Evolutionary conservation across 345 rosid species (phyloP).

Genomic region (Corchorus olitorius): DNA sequence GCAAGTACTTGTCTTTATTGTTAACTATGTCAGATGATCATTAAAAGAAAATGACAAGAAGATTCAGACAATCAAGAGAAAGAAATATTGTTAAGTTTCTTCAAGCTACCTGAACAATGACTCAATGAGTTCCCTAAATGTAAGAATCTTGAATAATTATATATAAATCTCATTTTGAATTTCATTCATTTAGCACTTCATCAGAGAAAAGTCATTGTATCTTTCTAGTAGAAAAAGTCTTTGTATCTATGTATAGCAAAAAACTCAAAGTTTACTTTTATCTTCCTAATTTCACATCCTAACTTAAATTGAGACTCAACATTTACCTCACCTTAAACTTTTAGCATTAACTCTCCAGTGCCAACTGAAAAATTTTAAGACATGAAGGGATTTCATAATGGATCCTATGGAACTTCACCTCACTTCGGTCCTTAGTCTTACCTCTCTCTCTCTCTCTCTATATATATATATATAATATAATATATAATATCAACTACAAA

Average conservation of each 20-base stretch:
- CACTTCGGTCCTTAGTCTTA: background rate
- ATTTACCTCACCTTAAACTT: background rate
- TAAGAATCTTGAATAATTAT: background rate
- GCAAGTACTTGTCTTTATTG: background rate
- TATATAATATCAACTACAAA: background rate
- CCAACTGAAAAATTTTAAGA: background rate
- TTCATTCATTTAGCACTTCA: background rate
- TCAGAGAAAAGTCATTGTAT: background rate
- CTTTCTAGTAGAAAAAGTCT: background rate
- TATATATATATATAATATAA: background rate
- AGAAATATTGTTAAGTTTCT: background rate
- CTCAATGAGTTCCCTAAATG: background rate
- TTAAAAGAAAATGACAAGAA: background rate
- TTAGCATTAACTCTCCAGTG: background rate
- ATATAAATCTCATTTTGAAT: background rate
- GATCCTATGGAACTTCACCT: background rate
- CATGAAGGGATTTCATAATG: background rate
- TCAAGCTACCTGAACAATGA: background rate
- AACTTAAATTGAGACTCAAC: background rate
- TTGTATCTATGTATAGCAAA: background rate
- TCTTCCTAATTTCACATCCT: background rate
- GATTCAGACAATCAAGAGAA: background rate
- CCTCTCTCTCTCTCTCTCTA: too few relatives aligned
- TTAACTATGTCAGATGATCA: background rate
- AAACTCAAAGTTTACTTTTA: background rate